Percentiles rank a stretch among this genome's conserved stretches.
These are phyloP conservation scores for Trametes meyenii DNA, from an alignment of 768 basidiomycete species.

Conservation along the genomic window DNA sequence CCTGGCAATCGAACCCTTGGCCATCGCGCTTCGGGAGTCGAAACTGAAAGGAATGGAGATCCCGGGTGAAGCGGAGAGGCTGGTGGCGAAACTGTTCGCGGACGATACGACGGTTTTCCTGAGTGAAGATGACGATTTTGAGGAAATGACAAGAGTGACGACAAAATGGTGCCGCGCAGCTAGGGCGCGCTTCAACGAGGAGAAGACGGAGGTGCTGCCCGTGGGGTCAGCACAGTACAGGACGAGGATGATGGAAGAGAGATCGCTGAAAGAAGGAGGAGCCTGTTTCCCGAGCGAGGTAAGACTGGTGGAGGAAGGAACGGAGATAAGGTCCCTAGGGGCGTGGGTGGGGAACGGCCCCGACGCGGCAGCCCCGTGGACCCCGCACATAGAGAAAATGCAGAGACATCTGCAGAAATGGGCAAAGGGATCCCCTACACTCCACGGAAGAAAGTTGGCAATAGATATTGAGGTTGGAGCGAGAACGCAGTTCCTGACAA, in stretches of 20 bases:
- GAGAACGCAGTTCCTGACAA: not conserved
- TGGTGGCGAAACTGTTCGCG: constrained; percentile 30
- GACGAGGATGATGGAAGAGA: not conserved
- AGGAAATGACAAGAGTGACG: not conserved
- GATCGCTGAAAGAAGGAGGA: not conserved
- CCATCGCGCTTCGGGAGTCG: constrained; percentile 21
- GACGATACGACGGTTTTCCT: constrained; percentile 37
- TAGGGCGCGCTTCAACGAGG: not conserved
- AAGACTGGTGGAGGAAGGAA: not conserved
- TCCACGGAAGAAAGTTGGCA: not conserved
- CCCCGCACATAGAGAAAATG: not conserved
- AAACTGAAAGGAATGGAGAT: constrained; percentile 26
- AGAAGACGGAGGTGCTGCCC: not conserved
- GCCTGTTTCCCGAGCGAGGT: not conserved
- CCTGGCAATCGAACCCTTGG: constrained; percentile 37
- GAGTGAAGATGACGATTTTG: constrained; percentile 34
- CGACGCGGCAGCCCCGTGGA: not conserved
- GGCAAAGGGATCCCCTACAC: constrained; percentile 2
- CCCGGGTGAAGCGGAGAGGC: constrained; percentile 5
- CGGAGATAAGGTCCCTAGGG: constrained; percentile 14
- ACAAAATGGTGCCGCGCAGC: not conserved
- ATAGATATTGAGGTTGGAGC: constrained; percentile 7
- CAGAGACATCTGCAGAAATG: not conserved
- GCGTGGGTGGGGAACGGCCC: constrained; percentile 24
- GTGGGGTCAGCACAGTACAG: not conserved